Evolutionary conservation across 345 rosid species (phyloP).

Genomic region (Sisymbrium irio): DNA sequence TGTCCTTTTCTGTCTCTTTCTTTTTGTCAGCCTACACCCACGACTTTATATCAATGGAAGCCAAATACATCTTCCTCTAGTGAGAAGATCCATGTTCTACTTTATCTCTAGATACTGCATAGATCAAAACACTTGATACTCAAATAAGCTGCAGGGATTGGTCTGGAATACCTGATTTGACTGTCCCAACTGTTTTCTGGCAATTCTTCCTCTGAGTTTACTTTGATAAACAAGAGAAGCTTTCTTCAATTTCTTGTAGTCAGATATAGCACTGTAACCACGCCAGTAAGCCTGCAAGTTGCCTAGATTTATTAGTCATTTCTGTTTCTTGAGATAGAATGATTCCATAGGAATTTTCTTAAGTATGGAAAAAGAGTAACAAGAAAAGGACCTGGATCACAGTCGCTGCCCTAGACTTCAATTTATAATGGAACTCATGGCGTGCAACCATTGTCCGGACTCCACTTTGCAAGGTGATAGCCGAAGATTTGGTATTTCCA

Average conservation of each 20-base stretch:
- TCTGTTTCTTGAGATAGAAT: slow-evolving; percentile 19
- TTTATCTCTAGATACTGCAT: neutral
- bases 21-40: slow-evolving; percentile 29
- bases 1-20: slow-evolving; percentile 22
- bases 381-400: slow-evolving; percentile 53
- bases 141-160: slow-evolving; percentile 3
- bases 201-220: slow-evolving; percentile 40
- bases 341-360: slow-evolving; percentile 20
- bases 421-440: slow-evolving; percentile 38
- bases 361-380: neutral
- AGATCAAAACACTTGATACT: neutral
- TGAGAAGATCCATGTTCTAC: neutral
- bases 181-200: slow-evolving; percentile 34
- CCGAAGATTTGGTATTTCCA: slow-evolving; percentile 42
- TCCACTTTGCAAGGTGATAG: slow-evolving; percentile 60
- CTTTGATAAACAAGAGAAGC: slow-evolving; percentile 45
- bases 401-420: slow-evolving; percentile 43
- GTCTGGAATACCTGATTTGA: slow-evolving; percentile 41
- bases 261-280: slow-evolving; percentile 44
- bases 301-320: slow-evolving; percentile 4
- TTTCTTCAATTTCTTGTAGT: slow-evolving; percentile 44
- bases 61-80: neutral
- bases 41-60: slow-evolving; percentile 1
- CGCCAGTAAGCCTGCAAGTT: slow-evolving; percentile 61
- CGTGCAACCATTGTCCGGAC: slow-evolving; percentile 55